Evolutionary conservation across 2,329 filamentous ascomycete species (phyloP).

Genomic region (Colletotrichum sojae): DNA sequence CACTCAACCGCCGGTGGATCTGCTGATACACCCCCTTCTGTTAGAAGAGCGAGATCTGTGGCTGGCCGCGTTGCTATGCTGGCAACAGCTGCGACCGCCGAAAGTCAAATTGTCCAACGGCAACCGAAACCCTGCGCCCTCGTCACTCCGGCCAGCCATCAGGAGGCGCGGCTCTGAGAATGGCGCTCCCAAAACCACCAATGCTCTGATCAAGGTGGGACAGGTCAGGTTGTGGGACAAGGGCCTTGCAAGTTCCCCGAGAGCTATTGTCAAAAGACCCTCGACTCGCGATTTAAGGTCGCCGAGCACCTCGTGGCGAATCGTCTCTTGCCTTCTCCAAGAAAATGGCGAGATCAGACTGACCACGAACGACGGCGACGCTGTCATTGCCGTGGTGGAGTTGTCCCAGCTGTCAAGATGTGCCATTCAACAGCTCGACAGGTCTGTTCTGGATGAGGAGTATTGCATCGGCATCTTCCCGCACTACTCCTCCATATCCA

Average conservation of each 20-base stretch:
- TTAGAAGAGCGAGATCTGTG: conserved; percentile 81
- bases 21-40: conserved; percentile 75
- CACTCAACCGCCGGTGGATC: conserved; percentile 69
- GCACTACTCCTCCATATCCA: conserved; percentile 84
- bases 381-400: conserved; percentile 85
- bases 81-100: conserved; percentile 80
- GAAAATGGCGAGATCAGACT: conserved; percentile 96
- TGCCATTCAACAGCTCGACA: conserved; percentile 90
- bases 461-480: conserved; percentile 97
- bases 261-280: conserved; percentile 69
- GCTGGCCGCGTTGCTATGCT: conserved; percentile 85
- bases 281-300: conserved; percentile 71
- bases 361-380: conserved; percentile 86
- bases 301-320: conserved; percentile 79
- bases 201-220: conserved; percentile 91
- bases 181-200: conserved; percentile 55
- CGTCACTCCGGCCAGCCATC: conserved; percentile 49
- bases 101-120: conserved; percentile 67
- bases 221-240: conserved; percentile 94
- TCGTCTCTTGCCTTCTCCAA: conserved; percentile 91
- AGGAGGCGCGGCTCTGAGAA: conserved; percentile 40
- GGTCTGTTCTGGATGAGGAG: conserved; percentile 91
- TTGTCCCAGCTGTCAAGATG: conserved; percentile 90
- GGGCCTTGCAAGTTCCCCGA: conserved; percentile 69
- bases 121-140: conserved; percentile 56